Percentiles rank a stretch among this genome's conserved stretches.
phyloP scores from a whole-genome alignment of 805 yeast genomes.

The Clavispora carvajalis region DNA sequence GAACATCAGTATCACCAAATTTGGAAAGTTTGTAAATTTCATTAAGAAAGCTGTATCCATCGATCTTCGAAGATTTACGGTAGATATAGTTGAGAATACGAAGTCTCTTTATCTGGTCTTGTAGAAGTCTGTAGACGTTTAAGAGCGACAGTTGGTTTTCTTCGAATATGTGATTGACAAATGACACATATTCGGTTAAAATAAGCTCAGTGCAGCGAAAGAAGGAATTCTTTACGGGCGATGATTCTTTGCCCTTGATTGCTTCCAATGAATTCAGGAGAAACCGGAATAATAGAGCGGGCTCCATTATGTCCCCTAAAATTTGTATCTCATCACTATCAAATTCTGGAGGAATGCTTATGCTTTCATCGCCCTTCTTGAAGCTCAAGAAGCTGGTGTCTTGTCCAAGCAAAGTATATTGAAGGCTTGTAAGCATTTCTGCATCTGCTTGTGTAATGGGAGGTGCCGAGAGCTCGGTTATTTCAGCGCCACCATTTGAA shows the following conservation, averaged over 20 bases:
- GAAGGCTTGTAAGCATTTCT: slow-evolving; percentile 39
- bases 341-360: slow-evolving; percentile 43
- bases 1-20: slow-evolving; percentile 61
- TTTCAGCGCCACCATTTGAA: background rate
- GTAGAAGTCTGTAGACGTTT: slow-evolving; percentile 36
- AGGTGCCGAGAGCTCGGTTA: background rate
- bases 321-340: slow-evolving; percentile 54
- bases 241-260: slow-evolving; percentile 23
- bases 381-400: slow-evolving; percentile 52
- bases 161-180: slow-evolving; percentile 31
- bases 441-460: background rate
- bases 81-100: slow-evolving; percentile 50
- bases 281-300: slow-evolving; percentile 59
- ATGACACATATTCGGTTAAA: slow-evolving; percentile 28
- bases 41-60: slow-evolving; percentile 52
- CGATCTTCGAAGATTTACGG: slow-evolving; percentile 23
- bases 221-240: slow-evolving; percentile 62
- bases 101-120: slow-evolving; percentile 49
- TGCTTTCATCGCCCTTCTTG: background rate
- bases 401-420: slow-evolving; percentile 56
- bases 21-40: slow-evolving; percentile 43
- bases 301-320: slow-evolving; percentile 58
- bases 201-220: slow-evolving; percentile 42
- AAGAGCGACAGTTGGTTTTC: slow-evolving; percentile 25
- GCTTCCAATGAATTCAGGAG: slow-evolving; percentile 29